Evolutionary conservation across 1,284 basidiomycete species (phyloP), one percentile per base, ranked within the genome.

Genomic region (Trichosporon asahii): DNA sequence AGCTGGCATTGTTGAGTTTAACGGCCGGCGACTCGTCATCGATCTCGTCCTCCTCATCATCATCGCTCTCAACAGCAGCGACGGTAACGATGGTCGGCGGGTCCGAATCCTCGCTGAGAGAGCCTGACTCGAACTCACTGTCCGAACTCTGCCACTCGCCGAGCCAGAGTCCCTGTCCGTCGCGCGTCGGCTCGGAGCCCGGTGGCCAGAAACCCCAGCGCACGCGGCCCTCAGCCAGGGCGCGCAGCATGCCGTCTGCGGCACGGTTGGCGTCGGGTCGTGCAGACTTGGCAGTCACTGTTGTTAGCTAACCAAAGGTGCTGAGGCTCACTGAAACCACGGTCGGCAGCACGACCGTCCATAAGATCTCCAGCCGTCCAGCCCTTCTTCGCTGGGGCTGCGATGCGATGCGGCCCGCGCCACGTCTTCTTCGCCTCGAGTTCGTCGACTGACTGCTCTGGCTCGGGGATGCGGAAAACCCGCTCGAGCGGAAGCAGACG

Each of bases 141-240:
- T 94, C 93, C 77, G 94, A 94, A 67, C 84, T 86, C 78, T 94
- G 92, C 21, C 94, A 40, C 9, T 65, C 66, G n/a, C 66, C 71
- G 2, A 70, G 69, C 49, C 68, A 72, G 3, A 72, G 37, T 0
- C 71, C 71, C 3, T 61, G 37, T 1, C 71, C 69, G 18, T 27
- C n/a, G 6, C 69, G 60, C 12, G 7, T 15, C 0, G 66, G 64
- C 0, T 27, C 7, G 8, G 63, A 23, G 1, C 63, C 57, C 0
- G 78, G 90, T 3, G 92, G 91, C 88, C 90, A 91, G 82, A 95
- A 95, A 15, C 89, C 90, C 94, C 94, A 96, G 35, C 86, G 85
- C 66, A 95, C 86, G 73, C 86, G 86, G 14, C 91, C 91, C 80
- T 95, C 92, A 0, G 93, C 90, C n/a, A 94, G 84, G 4, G 88